A percentile compares a stretch with the other conserved stretches of the same genome.
Conservation (phyloP, 2,329 filamentous ascomycete species). For the Celoporthe dispersa region DNA sequence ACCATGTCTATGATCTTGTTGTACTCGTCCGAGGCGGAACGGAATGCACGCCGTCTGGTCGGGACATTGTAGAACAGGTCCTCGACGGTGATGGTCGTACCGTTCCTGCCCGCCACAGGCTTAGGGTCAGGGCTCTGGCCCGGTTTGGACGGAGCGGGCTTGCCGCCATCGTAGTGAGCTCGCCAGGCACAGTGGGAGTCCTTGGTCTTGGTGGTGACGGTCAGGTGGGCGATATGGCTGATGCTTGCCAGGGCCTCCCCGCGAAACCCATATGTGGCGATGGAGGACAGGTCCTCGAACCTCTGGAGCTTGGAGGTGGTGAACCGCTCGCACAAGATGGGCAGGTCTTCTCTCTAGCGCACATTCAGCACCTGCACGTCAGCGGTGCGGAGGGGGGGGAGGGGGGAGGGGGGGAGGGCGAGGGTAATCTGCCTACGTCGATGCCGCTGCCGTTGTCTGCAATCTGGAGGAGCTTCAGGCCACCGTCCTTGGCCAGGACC, state of each 20-base stretch:
- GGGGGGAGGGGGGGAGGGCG: not conserved
- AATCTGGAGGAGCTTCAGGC: slow-evolving; percentile 92
- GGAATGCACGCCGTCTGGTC: slow-evolving; percentile 84
- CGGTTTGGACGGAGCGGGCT: slow-evolving; percentile 80
- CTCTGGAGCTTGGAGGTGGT: slow-evolving; percentile 94
- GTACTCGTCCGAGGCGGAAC: slow-evolving; percentile 91
- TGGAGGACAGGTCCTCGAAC: slow-evolving; percentile 89
- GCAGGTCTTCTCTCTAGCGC: slow-evolving; percentile 80
- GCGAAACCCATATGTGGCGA: slow-evolving; percentile 96
- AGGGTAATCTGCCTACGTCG: slow-evolving; percentile 61
- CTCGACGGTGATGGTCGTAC: slow-evolving; percentile 95
- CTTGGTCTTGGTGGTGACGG: slow-evolving; percentile 90
- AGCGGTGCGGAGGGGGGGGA: not conserved
- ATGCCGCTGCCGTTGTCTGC: slow-evolving; percentile 98
- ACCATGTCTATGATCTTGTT: slow-evolving; percentile 97
- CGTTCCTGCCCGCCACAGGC: slow-evolving; percentile 81
- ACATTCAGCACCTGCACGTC: slow-evolving; percentile 32
- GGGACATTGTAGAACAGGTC: slow-evolving; percentile 97
- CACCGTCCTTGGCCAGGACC: slow-evolving; percentile 91
- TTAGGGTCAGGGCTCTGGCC: slow-evolving; percentile 87
- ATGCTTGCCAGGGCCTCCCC: slow-evolving; percentile 97
- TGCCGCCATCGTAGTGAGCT: slow-evolving; percentile 84
- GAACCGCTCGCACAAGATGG: slow-evolving; percentile 92
- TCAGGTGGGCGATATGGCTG: slow-evolving; percentile 95
- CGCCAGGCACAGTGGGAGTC: slow-evolving; percentile 89